These are phyloP conservation scores for Candida nemodendra DNA, from an alignment of 805 yeast species.

Conservation along the genomic window DNA sequence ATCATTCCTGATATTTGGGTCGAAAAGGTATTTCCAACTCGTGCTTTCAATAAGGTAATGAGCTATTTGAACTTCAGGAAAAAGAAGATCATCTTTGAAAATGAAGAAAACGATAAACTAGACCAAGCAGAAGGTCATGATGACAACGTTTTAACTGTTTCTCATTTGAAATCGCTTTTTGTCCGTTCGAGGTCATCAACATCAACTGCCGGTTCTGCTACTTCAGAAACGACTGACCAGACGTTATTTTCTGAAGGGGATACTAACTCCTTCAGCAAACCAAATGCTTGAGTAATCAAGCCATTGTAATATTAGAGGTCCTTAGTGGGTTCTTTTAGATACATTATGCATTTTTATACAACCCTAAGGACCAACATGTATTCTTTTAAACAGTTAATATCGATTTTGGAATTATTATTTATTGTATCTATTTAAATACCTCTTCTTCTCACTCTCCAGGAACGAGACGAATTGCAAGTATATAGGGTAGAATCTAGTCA, in stretches of 20 bases:
- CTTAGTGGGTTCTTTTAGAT: no score
- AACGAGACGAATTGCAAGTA: constrained; percentile 50
- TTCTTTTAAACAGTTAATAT: no score
- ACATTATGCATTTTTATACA: constrained; percentile 5
- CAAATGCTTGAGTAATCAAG: no score
- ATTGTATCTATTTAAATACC: constrained; percentile 22
- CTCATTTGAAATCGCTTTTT: constrained; percentile 12
- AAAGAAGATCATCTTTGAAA: constrained; percentile 10
- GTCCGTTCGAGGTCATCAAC: constrained; percentile 21
- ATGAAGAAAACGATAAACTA: constrained; percentile 8
- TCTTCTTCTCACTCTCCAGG: constrained; percentile 37
- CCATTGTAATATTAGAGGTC: no score
- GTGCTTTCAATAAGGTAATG: constrained; percentile 38
- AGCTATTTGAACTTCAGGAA: constrained; percentile 21
- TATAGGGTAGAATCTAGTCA: constrained; percentile 48
- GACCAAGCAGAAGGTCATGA: constrained; percentile 10
- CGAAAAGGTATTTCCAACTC: constrained; percentile 61
- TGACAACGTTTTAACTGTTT: constrained; percentile 20
- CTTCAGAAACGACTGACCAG: constrained; percentile 19
- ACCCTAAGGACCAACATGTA: no score
- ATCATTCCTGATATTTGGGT: constrained; percentile 81
- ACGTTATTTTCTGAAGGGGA: constrained; percentile 15
- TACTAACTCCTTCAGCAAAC: neutral
- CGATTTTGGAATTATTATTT: no score
- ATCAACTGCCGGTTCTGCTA: constrained; percentile 11